A percentile compares a stretch with the other conserved stretches of the same genome.
Evolutionary conservation across 129 eudicot genomes (phyloP).

Genomic region (Helianthus tuberosus): DNA sequence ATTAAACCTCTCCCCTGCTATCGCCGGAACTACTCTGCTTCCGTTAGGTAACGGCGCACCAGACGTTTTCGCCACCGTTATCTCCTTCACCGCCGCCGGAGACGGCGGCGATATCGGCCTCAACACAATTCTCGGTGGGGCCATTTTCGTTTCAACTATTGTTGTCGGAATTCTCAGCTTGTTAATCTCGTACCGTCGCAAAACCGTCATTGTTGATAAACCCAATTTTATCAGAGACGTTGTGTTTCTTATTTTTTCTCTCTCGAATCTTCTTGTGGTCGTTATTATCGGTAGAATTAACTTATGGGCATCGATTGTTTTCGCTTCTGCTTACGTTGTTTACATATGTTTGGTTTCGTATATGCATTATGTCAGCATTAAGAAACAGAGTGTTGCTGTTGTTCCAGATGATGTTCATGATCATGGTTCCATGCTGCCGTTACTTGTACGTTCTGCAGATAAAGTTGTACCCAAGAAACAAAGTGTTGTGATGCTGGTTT

Average conservation of each 20-base stretch:
- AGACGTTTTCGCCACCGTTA: slow-evolving; percentile 60
- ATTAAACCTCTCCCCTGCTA: slow-evolving; percentile 57
- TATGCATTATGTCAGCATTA: slow-evolving; percentile 36
- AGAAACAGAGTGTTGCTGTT: slow-evolving; percentile 20
- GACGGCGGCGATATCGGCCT: slow-evolving; percentile 63
- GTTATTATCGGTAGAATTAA: slow-evolving; percentile 36
- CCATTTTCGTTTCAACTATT: slow-evolving; percentile 55
- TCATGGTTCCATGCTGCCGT: slow-evolving; percentile 23
- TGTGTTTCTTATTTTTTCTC: slow-evolving; percentile 52
- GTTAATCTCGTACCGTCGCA: slow-evolving; percentile 27
- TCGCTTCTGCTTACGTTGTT: slow-evolving; percentile 38
- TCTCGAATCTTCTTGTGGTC: slow-evolving; percentile 42
- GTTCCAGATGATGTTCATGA: neutral
- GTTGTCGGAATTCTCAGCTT: slow-evolving; percentile 61
- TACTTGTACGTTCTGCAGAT: slow-evolving; percentile 25
- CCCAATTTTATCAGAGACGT: slow-evolving; percentile 61
- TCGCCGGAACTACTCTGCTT: slow-evolving; percentile 77
- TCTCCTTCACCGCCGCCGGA: slow-evolving; percentile 52
- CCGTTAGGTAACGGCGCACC: slow-evolving; percentile 73
- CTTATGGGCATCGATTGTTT: slow-evolving; percentile 52
- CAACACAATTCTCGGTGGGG: slow-evolving; percentile 72
- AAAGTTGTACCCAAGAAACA: slow-evolving; percentile 12
- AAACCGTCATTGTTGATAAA: slow-evolving; percentile 33
- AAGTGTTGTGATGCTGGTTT: slow-evolving; percentile 15
- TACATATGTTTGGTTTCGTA: slow-evolving; percentile 45